Base-by-base conservation (phyloP, 2,329 filamentous ascomycete species). In the Penicillium sp. region DNA sequence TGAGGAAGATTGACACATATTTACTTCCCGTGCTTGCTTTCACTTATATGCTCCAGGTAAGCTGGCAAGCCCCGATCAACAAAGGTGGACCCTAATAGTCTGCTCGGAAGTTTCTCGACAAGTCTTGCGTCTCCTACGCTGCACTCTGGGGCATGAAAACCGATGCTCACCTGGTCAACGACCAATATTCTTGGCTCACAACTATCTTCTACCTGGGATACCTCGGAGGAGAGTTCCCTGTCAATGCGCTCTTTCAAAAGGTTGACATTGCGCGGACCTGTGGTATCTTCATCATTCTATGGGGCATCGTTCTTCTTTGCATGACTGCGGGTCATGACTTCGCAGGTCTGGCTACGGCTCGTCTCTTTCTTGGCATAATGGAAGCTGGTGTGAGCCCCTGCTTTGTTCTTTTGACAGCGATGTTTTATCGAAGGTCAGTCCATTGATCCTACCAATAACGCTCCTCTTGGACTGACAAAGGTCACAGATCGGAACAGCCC, bases 191-290 rank as follows among this genome's bases (percentile, higher is more conserved):
- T 1, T 77, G 74, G 74, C 67, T 60, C 19, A 67, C 59, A 11
- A 57, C 56, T 2, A 57, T 60, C 20, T 60, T 59, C 36, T 60
- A 54, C 18, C 36, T 75, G 17, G 64, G 67, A 5, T 70, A 74
- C 45, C 59, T 73, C 7, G 65, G 73, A 2, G 65, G 72, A 0
- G 73, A 75, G 44, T 74, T 69, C 40, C 73, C 73, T 1, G 73
- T 71, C 41, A 73, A 74, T 33, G 76, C 75, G 47, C 56, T 77
- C 8, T 77, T n/a, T n/a, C n/a, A n/a, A n/a, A n/a, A n/a, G n/a
- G n/a, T n/a, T n/a, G n/a, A n/a, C n/a, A n/a, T n/a, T n/a, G n/a
- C n/a, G n/a, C n/a, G n/a, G n/a, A n/a, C 35, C 41, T 21, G 46
- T 18, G 4, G 2, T n/a, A 11, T n/a, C 20, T 23, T 18, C 11